Base-by-base conservation (phyloP, 805 yeast genomes). In the Jamesozyma rosinii region DNA sequence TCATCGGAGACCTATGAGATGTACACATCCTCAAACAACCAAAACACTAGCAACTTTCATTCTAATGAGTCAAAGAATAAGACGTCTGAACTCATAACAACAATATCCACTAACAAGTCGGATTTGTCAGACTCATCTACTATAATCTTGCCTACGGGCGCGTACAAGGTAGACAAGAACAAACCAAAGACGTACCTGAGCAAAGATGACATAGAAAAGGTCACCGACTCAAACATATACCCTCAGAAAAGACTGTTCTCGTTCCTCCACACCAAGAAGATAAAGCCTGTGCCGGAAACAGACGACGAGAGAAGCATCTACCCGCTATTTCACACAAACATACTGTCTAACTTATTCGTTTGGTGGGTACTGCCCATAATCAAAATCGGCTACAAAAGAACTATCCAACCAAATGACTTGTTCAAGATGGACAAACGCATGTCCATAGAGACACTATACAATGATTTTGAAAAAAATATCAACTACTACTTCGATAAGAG, bases 301-400 rank as follows among this genome's bases (percentile, higher is more conserved):
- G 70, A 67, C 5, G 76, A 72, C 10, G 83, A 79, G 46, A 63
- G 84, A 44, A 58, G 53, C 19, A 53, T 59, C 1, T 78, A 68
- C 48, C 82, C 81, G 1, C 67, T 77, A 65, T 63, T 61, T 13
- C 61, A 52, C 27, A 49, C 69, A 1, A 75, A 71, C 47, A 41
- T 57, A 1, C n/a, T 77, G 1, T 69, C 66, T 11, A 61, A 72
- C 46, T 49, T 69, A 0, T 74, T 78, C 51, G 77, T 82, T 57
- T 71, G 80, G 76, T 84, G 90, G 89, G 61, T 83, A 37, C 53
- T 63, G 21, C 88, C 88, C 0, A 52, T 83, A 34, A 62, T 84
- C 68, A 64, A 61, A 14, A 73, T 74, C 6, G 92, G 94, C 5
- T 83, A 83, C 59, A 80, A 77, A 58, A 69, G 92, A 54, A 81